A percentile compares a stretch with the other conserved stretches of the same genome.
These are phyloP conservation scores for Dunaliella primolecta DNA, from an alignment of 139 green algal species.

Conservation along the genomic window DNA sequence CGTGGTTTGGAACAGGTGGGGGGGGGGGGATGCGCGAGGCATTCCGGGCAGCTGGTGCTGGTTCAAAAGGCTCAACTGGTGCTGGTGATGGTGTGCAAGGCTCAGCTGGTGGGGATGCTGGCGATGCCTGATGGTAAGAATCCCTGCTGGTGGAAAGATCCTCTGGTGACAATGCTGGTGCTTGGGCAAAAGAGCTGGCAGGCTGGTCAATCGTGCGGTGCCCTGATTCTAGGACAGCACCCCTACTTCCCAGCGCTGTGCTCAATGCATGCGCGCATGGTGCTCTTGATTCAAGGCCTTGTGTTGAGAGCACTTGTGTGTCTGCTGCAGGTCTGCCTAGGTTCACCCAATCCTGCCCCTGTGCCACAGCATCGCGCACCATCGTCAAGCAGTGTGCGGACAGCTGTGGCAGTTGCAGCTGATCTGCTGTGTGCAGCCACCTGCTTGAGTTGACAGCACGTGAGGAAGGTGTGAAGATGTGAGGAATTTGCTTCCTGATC, in stretches of 20 bases:
- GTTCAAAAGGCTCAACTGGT: background rate
- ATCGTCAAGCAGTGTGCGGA: background rate
- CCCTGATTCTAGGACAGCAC: too few species aligned
- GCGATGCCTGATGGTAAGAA: background rate
- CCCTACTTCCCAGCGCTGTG: too few species aligned
- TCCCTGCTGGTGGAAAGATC: background rate
- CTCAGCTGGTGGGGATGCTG: background rate
- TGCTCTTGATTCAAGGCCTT: background rate
- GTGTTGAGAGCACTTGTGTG: background rate
- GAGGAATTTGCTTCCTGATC: too few species aligned
- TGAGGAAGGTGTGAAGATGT: too few species aligned
- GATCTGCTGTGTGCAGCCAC: background rate
- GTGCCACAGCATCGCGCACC: background rate
- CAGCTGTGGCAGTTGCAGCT: background rate
- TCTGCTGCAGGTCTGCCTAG: background rate
- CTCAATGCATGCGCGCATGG: too few species aligned
- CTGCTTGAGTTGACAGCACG: too few species aligned
- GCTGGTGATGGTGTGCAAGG: constrained; percentile 1
- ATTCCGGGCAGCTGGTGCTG: background rate
- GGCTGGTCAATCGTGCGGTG: too few species aligned
- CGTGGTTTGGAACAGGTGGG: background rate
- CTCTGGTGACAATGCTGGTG: background rate
- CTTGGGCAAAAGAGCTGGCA: too few species aligned
- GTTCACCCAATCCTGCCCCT: background rate
- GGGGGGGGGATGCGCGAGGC: background rate